A percentile compares a stretch with the other conserved stretches of the same genome.
Evolutionary conservation across 2,329 filamentous ascomycete species (phyloP).

Genomic region (Cordyceps farinosa): DNA sequence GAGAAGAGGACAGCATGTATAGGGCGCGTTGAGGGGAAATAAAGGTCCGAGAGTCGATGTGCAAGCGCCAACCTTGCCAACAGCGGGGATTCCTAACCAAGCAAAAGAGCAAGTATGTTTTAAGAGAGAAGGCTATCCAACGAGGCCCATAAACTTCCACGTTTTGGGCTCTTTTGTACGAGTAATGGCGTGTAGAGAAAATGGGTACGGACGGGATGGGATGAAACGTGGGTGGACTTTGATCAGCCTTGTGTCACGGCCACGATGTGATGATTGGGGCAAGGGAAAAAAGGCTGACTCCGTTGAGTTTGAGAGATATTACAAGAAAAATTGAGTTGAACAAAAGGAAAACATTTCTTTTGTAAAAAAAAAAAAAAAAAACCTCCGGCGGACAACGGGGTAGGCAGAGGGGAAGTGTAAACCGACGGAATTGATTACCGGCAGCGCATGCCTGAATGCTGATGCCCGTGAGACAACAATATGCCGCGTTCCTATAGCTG

Average conservation of each 20-base stretch:
- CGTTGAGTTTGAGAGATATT: not conserved
- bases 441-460: not conserved
- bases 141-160: too few species aligned
- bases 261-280: not conserved
- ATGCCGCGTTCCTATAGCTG: not conserved
- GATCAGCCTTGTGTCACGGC: not conserved
- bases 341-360: not conserved
- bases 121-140: not conserved
- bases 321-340: too few species aligned
- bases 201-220: not conserved
- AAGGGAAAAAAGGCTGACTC: not conserved
- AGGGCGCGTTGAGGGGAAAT: not conserved
- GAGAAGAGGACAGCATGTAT: not conserved
- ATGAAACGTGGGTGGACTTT: not conserved
- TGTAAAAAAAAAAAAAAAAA: not conserved
- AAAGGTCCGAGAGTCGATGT: not conserved
- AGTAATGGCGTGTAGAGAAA: not conserved
- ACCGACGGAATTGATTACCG: not conserved
- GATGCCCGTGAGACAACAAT: not conserved
- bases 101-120: not conserved
- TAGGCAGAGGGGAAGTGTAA: not conserved
- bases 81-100: not conserved
- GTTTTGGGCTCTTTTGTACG: not conserved
- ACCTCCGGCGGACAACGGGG: not conserved
- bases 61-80: not conserved